phyloP scores from a whole-genome alignment of 2,329 filamentous ascomycete species.

The Calcarisporium arbuscula region DNA sequence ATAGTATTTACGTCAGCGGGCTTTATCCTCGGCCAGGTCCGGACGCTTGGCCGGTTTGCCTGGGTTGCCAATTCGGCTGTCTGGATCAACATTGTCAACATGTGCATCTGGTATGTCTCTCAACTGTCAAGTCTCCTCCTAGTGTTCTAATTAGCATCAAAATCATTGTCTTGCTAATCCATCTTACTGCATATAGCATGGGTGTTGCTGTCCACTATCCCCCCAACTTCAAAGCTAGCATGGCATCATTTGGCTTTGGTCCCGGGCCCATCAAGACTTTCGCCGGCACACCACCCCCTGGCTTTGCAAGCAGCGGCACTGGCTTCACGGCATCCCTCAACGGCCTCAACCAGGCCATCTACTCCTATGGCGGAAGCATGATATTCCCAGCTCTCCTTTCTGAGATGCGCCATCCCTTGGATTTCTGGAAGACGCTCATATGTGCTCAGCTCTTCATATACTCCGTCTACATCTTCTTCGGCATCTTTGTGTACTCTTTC shows the following conservation, averaged over 20 bases:
- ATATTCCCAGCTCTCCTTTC: slow-evolving; percentile 53
- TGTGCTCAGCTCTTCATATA: slow-evolving; percentile 36
- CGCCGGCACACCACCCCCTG: slow-evolving; percentile 28
- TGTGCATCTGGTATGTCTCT: slow-evolving; percentile 51
- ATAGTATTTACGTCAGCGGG: slow-evolving; percentile 44
- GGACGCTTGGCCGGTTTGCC: slow-evolving; percentile 46
- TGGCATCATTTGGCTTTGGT: slow-evolving; percentile 18
- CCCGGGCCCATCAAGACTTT: slow-evolving; percentile 18
- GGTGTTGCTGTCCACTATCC: too few species aligned
- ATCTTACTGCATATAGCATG: too few species aligned
- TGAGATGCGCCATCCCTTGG: slow-evolving; percentile 37
- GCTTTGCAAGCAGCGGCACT: slow-evolving; percentile 31
- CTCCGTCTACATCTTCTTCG: slow-evolving; percentile 34
- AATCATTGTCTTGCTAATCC: too few species aligned
- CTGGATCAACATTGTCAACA: slow-evolving; percentile 48
- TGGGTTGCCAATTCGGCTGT: slow-evolving; percentile 51
- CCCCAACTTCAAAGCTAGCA: slow-evolving; percentile 32
- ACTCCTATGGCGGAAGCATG: slow-evolving; percentile 52
- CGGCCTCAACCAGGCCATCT: slow-evolving; percentile 33
- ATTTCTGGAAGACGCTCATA: slow-evolving; percentile 37
- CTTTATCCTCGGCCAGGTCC: slow-evolving; percentile 48
- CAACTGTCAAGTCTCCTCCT: slow-evolving; percentile 38
- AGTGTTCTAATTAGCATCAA: too few species aligned
- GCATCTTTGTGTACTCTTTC: slow-evolving; percentile 22
- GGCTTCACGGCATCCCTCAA: slow-evolving; percentile 28